Conservation (phyloP, 495 filamentous ascomycete species). For the Hypoxylon subgilvum region DNA sequence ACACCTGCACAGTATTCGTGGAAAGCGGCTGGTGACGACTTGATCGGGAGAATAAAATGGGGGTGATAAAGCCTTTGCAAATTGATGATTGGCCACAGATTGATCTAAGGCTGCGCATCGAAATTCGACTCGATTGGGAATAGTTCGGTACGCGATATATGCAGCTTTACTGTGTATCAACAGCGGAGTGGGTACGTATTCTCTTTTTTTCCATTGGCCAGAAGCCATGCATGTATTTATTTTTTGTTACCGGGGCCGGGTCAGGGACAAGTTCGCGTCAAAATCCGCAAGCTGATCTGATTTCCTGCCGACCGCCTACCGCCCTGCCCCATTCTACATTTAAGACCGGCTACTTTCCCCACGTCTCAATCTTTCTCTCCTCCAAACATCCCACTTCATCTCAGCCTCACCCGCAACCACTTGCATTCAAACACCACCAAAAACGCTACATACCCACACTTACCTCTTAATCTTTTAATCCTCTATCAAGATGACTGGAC, state of each 20-base stretch:
- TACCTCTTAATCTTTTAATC: conserved; percentile 39
- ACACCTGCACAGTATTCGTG: too few relatives aligned
- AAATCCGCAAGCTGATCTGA: conserved; percentile 50
- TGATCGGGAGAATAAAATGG: neutral
- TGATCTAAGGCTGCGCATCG: conserved; percentile 15
- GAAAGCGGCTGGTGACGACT: neutral
- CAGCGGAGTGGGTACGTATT: neutral
- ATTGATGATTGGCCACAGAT: conserved; percentile 39
- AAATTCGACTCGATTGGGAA: conserved; percentile 12
- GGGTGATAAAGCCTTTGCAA: conserved; percentile 12
- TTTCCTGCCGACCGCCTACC: conserved; percentile 37
- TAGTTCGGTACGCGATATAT: conserved; percentile 1
- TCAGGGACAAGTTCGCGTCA: conserved; percentile 37
- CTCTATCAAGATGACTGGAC: conserved; percentile 85
- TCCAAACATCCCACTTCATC: conserved; percentile 43
- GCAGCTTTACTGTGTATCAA: neutral
- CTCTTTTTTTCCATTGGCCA: conserved; percentile 30
- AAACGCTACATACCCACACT: conserved; percentile 32
- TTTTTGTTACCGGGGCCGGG: conserved; percentile 40
- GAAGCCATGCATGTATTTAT: conserved; percentile 15
- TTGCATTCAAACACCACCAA: conserved; percentile 42
- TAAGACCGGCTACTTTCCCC: conserved; percentile 54
- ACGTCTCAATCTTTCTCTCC: conserved; percentile 40
- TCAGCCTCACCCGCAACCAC: conserved; percentile 53
- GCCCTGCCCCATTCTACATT: conserved; percentile 45